Base-by-base conservation (phyloP, 1,284 basidiomycete genomes). In the Ganoderma meredithae region DNA sequence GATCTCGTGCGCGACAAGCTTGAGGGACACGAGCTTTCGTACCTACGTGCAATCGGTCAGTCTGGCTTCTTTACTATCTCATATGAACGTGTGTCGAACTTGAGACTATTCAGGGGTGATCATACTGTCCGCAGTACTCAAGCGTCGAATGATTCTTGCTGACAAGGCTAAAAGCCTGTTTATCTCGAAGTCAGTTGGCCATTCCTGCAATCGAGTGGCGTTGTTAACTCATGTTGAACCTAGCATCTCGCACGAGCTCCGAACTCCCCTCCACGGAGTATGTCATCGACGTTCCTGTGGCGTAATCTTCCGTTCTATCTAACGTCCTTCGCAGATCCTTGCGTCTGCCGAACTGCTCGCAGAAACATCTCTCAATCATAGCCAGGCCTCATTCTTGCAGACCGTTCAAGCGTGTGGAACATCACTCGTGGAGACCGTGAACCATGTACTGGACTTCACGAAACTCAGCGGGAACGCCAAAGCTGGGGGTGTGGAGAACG, bases 361-460 rank as follows among this genome's bases (percentile, higher is more conserved):
- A 41, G 96, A 98, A 69, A 97, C 94, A 19, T 80, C 86, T 33
- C 83, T 99, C 53, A 93, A 91, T 75, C 88, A 92, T 55, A 91
- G 91, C 27, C 97, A 99, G 78, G 81, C 85, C 3, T 95, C 96
- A 0, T 98, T 97, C 81, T 82, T 98, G 65, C 92, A 95, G 76
- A 96, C 95, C 0, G 91, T 95, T 1, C 91, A 94, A 77, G 93
- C 93, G n/a, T 95, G 94, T 74, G 93, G 93, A 19, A 94, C 90
- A 22, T 94, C 93, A 0, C 84, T 95, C 3, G 91, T 93, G 17
- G 93, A 95, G 81, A 94, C 93, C 2, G 96, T 99, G 67, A 98
- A 98, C 77, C 97, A 99, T 76, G 97, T 99, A 7, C 84, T 99
- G 44, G 97, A 98, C 79, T 98, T 97, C 77, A 98, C 96, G 43